A percentile compares a stretch with the other conserved stretches of the same genome.
Evolutionary conservation across 441 rosid genomes (phyloP).

Genomic region (Adansonia madagascariensis): DNA sequence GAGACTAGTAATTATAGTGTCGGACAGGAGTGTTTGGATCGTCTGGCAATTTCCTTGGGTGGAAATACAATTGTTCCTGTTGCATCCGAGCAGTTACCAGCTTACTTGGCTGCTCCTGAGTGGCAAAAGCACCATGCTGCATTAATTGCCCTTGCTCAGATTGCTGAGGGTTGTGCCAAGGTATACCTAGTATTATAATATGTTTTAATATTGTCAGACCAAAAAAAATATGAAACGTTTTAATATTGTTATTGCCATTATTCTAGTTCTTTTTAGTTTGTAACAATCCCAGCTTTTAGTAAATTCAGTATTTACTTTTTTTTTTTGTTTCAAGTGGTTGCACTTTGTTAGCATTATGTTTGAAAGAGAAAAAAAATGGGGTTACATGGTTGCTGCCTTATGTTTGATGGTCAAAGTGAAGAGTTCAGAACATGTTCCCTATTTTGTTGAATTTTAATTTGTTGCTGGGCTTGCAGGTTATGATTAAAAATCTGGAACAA

Average conservation of each 20-base stretch:
- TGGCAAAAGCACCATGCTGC: slow-evolving; percentile 99
- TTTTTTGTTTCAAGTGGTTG: not conserved
- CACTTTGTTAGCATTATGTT: not conserved
- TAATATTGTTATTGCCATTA: not conserved
- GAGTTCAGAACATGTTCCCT: not conserved
- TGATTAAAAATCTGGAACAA: slow-evolving; percentile 78
- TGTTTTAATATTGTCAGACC: not conserved
- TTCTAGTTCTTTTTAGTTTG: not conserved
- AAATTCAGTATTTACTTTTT: not conserved
- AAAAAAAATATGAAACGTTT: not conserved
- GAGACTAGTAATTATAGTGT: slow-evolving; percentile 88
- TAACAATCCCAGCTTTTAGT: not conserved
- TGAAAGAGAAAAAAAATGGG: not conserved
- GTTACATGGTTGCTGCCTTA: not conserved
- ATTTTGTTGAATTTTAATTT: slow-evolving; percentile 14
- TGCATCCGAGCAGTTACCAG: slow-evolving; percentile 89
- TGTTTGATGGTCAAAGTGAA: not conserved
- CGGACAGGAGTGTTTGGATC: slow-evolving; percentile 97
- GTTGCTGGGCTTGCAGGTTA: slow-evolving; percentile 50
- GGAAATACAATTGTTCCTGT: slow-evolving; percentile 98
- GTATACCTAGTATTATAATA: slow-evolving; percentile 32
- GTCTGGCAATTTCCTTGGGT: slow-evolving; percentile 88
- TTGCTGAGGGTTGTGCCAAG: slow-evolving; percentile 98
- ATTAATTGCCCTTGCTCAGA: slow-evolving; percentile 92
- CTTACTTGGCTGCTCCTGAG: slow-evolving; percentile 83